These are phyloP conservation scores for Diospyros kaki DNA, from an alignment of 148 eudicot species.

Conservation along the genomic window DNA sequence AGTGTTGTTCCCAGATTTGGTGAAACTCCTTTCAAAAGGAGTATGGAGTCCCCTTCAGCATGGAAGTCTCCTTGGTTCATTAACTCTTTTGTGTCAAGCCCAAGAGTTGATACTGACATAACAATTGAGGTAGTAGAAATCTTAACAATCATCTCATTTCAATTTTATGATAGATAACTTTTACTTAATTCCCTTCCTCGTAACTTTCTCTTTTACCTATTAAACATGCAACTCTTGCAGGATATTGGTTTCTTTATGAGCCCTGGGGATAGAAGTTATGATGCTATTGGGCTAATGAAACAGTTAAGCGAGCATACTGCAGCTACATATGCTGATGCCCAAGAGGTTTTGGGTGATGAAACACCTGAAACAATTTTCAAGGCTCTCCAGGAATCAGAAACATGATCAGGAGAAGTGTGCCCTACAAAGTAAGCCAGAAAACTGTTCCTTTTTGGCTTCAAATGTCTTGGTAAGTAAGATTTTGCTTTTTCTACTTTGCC, in stretches of 20 bases:
- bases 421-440: slow-evolving; percentile 24
- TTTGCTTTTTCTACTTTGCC: slow-evolving; percentile 41
- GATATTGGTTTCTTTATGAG: slow-evolving; percentile 77
- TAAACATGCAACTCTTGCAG: slow-evolving; percentile 26
- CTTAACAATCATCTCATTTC: not conserved
- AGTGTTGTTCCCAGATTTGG: slow-evolving; percentile 42
- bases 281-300: slow-evolving; percentile 90
- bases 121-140: slow-evolving; percentile 60
- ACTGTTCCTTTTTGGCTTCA: slow-evolving; percentile 30
- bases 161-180: not conserved
- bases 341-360: slow-evolving; percentile 78
- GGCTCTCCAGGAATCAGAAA: slow-evolving; percentile 24
- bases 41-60: slow-evolving; percentile 92
- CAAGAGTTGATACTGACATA: slow-evolving; percentile 80
- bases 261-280: slow-evolving; percentile 69
- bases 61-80: slow-evolving; percentile 98
- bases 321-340: slow-evolving; percentile 77
- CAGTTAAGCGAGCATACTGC: slow-evolving; percentile 79
- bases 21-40: slow-evolving; percentile 79
- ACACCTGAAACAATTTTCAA: slow-evolving; percentile 72
- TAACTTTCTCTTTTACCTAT: not conserved
- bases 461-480: slow-evolving; percentile 55
- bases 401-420: slow-evolving; percentile 25
- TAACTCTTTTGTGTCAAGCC: slow-evolving; percentile 62
- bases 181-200: too few relatives aligned